A percentile compares a stretch with the other conserved stretches of the same genome.
Evolutionary conservation across 768 basidiomycete species (phyloP).

Genomic region (Amanita inopinata): DNA sequence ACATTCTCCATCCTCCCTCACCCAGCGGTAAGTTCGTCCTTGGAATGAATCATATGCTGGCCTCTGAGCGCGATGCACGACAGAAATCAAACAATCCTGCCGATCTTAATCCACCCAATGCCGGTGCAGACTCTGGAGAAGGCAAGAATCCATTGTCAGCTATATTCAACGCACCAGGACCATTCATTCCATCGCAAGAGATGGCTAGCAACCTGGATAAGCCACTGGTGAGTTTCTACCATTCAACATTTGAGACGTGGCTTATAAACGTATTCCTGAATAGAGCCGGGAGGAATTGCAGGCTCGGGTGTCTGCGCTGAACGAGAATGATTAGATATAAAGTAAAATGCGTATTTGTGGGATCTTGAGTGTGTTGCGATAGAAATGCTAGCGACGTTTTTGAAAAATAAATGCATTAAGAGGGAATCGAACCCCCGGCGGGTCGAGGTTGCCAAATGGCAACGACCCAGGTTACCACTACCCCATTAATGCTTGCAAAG

Average conservation of each 20-base stretch:
- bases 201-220: constrained; percentile 34
- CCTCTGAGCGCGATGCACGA: neutral
- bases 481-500: constrained; percentile 49
- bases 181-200: constrained; percentile 37
- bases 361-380: neutral
- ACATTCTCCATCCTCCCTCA: constrained; percentile 48
- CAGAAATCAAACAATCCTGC: constrained; percentile 56
- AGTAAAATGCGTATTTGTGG: neutral
- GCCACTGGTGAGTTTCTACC: constrained; percentile 30
- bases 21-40: constrained; percentile 38
- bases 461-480: constrained; percentile 63
- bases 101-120: constrained; percentile 32
- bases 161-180: constrained; percentile 39
- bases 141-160: constrained; percentile 24
- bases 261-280: neutral
- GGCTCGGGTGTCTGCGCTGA: constrained; percentile 36
- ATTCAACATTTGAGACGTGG: neutral
- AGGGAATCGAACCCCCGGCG: constrained; percentile 85
- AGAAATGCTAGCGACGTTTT: neutral
- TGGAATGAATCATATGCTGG: neutral
- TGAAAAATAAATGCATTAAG: constrained; percentile 53
- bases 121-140: constrained; percentile 22
- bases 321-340: constrained; percentile 12
- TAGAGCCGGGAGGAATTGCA: constrained; percentile 45
- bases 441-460: constrained; percentile 46